Evolutionary conservation across 2,329 filamentous ascomycete species (phyloP).

Genomic region (Celoporthe dispersa): DNA sequence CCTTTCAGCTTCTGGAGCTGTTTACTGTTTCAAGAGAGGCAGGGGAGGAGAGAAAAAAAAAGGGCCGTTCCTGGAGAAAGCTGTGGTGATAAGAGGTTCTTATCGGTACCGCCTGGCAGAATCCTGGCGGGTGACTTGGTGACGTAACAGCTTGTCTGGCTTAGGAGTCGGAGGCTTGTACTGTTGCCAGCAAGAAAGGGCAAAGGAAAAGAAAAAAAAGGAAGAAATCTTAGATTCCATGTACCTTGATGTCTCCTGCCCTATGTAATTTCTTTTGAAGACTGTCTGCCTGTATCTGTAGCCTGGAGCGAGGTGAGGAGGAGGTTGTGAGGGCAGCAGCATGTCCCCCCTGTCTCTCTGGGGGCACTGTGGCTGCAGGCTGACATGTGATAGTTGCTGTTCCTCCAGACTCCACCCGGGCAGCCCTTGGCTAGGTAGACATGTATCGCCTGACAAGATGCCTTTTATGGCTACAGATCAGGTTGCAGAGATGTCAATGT

Average conservation of each 20-base stretch:
- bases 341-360: not conserved
- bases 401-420: not conserved
- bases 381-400: slow-evolving; percentile 10
- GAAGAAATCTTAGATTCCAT: too few species aligned
- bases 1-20: not conserved
- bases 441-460: not conserved
- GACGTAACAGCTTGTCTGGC: slow-evolving; percentile 5
- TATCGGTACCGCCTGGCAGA: slow-evolving; percentile 15
- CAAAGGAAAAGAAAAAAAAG: not conserved
- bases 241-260: not conserved
- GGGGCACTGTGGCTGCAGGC: not conserved
- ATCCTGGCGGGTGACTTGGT: not conserved
- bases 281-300: too few species aligned
- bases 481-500: not conserved
- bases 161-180: not conserved
- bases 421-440: not conserved
- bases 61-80: not conserved
- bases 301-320: not conserved
- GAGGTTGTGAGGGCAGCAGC: not conserved
- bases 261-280: too few species aligned
- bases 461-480: not conserved
- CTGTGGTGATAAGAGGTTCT: not conserved
- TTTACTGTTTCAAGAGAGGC: not conserved
- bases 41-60: not conserved
- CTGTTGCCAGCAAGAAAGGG: not conserved